phyloP scores from a whole-genome alignment of 2,329 filamentous ascomycete species.

The Teratosphaeria pseudoeucalypti region DNA sequence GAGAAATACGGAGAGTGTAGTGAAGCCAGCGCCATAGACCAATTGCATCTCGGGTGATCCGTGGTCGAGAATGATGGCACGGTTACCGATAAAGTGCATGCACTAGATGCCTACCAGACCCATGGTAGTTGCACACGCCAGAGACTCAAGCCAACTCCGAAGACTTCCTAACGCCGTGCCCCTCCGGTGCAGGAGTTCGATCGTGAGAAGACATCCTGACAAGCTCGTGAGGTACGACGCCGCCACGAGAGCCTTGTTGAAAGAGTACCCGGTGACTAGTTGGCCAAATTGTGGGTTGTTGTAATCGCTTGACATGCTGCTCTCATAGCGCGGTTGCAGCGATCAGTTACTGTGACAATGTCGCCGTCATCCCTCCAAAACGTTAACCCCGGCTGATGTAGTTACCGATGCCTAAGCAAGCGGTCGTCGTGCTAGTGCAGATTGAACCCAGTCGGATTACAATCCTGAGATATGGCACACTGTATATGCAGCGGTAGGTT shows the following conservation, averaged over 20 bases:
- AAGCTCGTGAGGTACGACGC: slow-evolving; percentile 62
- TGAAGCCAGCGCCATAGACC: slow-evolving; percentile 61
- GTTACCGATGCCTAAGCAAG: too few relatives aligned
- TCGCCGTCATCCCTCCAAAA: neutral
- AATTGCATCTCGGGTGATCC: slow-evolving; percentile 57
- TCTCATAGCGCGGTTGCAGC: neutral
- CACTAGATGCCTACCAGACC: slow-evolving; percentile 42
- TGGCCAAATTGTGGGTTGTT: neutral
- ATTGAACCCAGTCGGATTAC: too few relatives aligned
- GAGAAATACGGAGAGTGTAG: slow-evolving; percentile 67
- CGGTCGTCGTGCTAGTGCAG: too few relatives aligned
- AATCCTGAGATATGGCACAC: too few relatives aligned
- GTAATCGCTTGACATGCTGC: neutral
- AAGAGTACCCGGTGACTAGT: slow-evolving; percentile 17
- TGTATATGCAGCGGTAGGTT: too few relatives aligned
- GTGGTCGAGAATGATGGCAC: slow-evolving; percentile 60
- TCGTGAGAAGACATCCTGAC: slow-evolving; percentile 64
- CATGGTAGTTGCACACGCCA: slow-evolving; percentile 33
- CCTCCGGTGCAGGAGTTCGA: slow-evolving; percentile 66
- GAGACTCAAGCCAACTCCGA: slow-evolving; percentile 31
- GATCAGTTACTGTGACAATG: neutral
- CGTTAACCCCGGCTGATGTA: neutral
- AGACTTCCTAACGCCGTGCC: slow-evolving; percentile 20
- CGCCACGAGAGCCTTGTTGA: slow-evolving; percentile 51
- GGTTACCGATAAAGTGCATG: slow-evolving; percentile 74